Base-by-base conservation (phyloP, 495 filamentous ascomycete genomes). In the Penicillium turbatum region DNA sequence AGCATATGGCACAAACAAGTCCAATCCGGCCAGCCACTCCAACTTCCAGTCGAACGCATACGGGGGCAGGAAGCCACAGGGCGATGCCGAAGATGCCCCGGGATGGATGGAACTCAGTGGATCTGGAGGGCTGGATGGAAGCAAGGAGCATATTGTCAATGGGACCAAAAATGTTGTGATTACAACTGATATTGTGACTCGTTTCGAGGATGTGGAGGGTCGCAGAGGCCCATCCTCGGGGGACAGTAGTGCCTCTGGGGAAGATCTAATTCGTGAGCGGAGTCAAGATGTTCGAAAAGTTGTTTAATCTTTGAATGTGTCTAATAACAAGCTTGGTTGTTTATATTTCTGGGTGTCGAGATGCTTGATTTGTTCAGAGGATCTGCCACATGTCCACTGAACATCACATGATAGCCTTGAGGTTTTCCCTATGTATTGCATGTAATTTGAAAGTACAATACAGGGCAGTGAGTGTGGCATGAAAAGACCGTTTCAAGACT, bases 1-100 rank as follows among this genome's bases (percentile, higher is more conserved):
- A 24, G 49, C 19, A 34, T 52, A 52, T 35, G 38, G 49, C 38
- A 52, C 49, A 6, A 52, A 52, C 19, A 32, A 36, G 13, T 52
- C 38, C 11, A 42, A 52, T 24, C 29, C n/a, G 5, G n/a, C 13
- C 1, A 52, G 38, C n/a, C 49, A 52, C 11, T 35, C 29, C 3
- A 24, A 52, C 19, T 42, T 34, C 26, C 26, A 42, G 30, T 52
- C 49, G 11, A 44, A 43, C 6, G 49, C 39, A 27, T 43, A 42
- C n/a, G 37, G 49, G 16, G 48, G 38, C 2, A 12, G 47, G 5
- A 41, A 32, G 12, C 19, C 26, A 8, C 35, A 30, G 5, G 26
- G 13, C 29, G 35, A 27, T 2, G 46, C 19, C 5, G 38, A 43
- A 3, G 49, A 52, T 3, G 49, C 32, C 8, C 3, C 29, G 15